Percentiles rank a stretch among this genome's conserved stretches.
Evolutionary conservation across 2,329 filamentous ascomycete genomes (phyloP).

Genomic region (Byssothecium circinans): DNA sequence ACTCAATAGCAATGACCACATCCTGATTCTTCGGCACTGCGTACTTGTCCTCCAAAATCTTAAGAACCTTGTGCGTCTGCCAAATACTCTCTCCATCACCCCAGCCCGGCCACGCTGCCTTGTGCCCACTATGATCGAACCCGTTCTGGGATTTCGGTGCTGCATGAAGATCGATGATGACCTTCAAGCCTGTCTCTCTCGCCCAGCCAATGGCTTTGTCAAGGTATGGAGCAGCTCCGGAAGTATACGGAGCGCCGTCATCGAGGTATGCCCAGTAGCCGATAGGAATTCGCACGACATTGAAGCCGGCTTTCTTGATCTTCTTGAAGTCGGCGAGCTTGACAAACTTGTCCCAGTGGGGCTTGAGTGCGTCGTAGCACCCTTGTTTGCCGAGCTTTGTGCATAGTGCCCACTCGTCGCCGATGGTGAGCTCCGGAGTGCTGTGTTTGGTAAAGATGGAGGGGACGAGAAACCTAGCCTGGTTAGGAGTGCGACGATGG

Average conservation of each 20-base stretch:
- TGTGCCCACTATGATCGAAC: conserved; percentile 63
- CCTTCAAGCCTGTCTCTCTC: conserved; percentile 53
- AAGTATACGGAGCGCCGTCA: conserved; percentile 52
- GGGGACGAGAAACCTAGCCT: conserved; percentile 55
- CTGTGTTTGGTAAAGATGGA: conserved; percentile 52
- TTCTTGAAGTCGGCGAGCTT: conserved; percentile 56
- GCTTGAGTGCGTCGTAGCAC: conserved; percentile 48
- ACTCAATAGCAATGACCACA: conserved; percentile 60
- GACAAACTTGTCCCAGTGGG: conserved; percentile 57
- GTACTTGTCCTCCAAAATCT: conserved; percentile 60
- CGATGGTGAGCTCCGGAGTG: conserved; percentile 35
- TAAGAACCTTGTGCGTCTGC: conserved; percentile 59
- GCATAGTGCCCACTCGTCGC: conserved; percentile 56
- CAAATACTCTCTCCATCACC: conserved; percentile 51
- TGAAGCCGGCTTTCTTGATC: conserved; percentile 60
- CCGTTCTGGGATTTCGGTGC: conserved; percentile 59
- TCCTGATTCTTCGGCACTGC: conserved; percentile 55
- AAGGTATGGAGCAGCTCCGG: conserved; percentile 56
- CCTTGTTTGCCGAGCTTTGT: conserved; percentile 51
- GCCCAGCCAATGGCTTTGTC: conserved; percentile 61
- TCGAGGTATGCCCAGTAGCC: conserved; percentile 61
- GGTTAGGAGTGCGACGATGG: conserved; percentile 3
- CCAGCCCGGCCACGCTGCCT: conserved; percentile 47
- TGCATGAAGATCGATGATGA: conserved; percentile 61
- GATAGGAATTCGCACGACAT: conserved; percentile 61